Conservation (phyloP, 805 yeast genomes). For the Torulaspora delbrueckii region DNA sequence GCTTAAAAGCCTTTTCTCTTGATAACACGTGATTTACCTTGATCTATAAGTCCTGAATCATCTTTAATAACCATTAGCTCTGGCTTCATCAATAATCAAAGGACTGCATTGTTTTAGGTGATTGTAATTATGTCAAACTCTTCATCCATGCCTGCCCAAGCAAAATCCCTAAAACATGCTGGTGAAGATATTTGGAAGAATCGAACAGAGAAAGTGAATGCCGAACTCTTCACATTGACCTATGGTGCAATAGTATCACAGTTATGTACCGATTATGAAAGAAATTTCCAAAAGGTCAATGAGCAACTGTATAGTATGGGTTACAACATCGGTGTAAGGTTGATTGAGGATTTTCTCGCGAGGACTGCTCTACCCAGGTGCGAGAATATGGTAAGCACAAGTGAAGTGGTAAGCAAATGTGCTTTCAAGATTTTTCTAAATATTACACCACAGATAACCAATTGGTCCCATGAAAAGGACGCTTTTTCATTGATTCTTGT, state of each 20-base stretch:
- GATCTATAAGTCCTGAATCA: too few species aligned
- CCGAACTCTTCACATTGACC: conserved; percentile 89
- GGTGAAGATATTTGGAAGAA: conserved; percentile 94
- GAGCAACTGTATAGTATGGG: conserved; percentile 89
- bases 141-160: conserved; percentile 13
- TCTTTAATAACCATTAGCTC: too few species aligned
- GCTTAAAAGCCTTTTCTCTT: too few species aligned
- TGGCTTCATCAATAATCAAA: too few species aligned
- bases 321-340: conserved; percentile 82
- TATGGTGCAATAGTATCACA: conserved; percentile 94
- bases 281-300: conserved; percentile 75
- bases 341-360: conserved; percentile 90
- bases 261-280: conserved; percentile 73
- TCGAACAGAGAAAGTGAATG: conserved; percentile 80
- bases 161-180: conserved; percentile 35
- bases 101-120: too few species aligned
- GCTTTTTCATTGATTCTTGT: conserved; percentile 65
- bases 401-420: conserved; percentile 76
- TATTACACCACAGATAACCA: conserved; percentile 65
- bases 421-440: conserved; percentile 90
- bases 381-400: conserved; percentile 71
- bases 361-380: conserved; percentile 85
- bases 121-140: conserved; percentile 5
- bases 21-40: neutral
- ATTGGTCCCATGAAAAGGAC: conserved; percentile 73